Evolutionary conservation across 257 asterid species (phyloP).

Genomic region (Fraxinus pennsylvanica): DNA sequence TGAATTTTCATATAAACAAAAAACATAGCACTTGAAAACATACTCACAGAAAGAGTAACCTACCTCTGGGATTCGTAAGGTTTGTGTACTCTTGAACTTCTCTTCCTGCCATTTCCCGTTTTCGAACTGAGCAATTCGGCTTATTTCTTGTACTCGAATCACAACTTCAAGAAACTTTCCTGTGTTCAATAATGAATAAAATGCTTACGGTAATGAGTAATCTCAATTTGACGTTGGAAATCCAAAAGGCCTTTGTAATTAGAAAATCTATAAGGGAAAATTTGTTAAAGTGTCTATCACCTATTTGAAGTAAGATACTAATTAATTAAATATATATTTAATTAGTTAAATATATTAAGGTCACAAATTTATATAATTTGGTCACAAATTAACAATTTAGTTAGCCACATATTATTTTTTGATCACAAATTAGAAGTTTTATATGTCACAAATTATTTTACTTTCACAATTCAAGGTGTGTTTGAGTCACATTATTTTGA

Average conservation of each 20-base stretch:
- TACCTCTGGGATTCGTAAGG: conserved; percentile 93
- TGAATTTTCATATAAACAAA: not conserved
- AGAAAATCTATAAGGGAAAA: no score
- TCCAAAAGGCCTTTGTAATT: not conserved
- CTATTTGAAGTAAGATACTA: no score
- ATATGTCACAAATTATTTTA: no score
- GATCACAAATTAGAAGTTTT: no score
- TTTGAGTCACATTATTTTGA: no score
- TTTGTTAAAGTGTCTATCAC: no score
- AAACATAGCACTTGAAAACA: not conserved
- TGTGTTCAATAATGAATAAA: not conserved
- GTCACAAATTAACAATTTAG: no score
- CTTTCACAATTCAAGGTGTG: no score
- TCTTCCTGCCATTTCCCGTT: conserved; percentile 70
- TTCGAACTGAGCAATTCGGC: not conserved
- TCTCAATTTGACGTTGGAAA: not conserved
- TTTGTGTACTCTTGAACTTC: conserved; percentile 95
- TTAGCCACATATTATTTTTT: no score
- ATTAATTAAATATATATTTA: no score
- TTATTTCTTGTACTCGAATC: not conserved
- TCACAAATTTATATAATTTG: no score
- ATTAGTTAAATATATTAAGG: no score
- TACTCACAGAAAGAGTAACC: not conserved
- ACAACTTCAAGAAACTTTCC: not conserved
- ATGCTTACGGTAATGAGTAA: not conserved